phyloP scores from a whole-genome alignment of 495 filamentous ascomycete genomes.

The Aspergillus olivimuriae region DNA sequence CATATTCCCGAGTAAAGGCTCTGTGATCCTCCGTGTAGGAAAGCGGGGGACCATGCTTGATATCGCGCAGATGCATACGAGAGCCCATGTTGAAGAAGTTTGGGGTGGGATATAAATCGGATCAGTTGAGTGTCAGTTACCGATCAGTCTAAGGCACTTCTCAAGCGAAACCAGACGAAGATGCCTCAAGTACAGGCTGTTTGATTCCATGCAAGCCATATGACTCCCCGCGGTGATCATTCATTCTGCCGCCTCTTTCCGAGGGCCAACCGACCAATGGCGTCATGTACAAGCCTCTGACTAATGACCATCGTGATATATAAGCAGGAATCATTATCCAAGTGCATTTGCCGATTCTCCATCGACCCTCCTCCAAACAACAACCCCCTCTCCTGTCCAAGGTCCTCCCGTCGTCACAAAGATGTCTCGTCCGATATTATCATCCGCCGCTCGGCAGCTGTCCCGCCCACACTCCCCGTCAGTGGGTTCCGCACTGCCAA shows the following conservation, averaged over 20 bases:
- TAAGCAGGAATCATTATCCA: too few relatives aligned
- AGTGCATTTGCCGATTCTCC: too few relatives aligned
- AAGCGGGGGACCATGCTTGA: constrained; percentile 27
- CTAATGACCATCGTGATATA: constrained; percentile 21
- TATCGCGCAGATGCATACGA: constrained; percentile 19
- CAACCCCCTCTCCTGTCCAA: neutral
- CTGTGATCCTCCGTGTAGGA: constrained; percentile 34
- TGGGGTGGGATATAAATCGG: too few relatives aligned
- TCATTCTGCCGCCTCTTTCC: constrained; percentile 26
- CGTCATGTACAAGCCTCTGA: constrained; percentile 24
- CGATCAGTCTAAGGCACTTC: too few relatives aligned
- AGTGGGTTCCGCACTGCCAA: constrained; percentile 19
- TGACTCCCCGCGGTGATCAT: constrained; percentile 15
- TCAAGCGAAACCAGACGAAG: too few relatives aligned
- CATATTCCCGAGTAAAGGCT: constrained; percentile 46
- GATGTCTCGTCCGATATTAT: constrained; percentile 28
- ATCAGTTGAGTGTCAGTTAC: too few relatives aligned
- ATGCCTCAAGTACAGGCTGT: too few relatives aligned
- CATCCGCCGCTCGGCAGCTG: constrained; percentile 19
- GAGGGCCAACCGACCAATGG: constrained; percentile 26
- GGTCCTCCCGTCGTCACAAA: neutral
- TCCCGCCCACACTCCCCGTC: constrained; percentile 10
- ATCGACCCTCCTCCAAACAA: neutral
- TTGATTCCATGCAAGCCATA: neutral
- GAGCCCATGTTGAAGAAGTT: neutral